Conservation (phyloP, 805 yeast species). For the Debaryomyces prosopidis region DNA sequence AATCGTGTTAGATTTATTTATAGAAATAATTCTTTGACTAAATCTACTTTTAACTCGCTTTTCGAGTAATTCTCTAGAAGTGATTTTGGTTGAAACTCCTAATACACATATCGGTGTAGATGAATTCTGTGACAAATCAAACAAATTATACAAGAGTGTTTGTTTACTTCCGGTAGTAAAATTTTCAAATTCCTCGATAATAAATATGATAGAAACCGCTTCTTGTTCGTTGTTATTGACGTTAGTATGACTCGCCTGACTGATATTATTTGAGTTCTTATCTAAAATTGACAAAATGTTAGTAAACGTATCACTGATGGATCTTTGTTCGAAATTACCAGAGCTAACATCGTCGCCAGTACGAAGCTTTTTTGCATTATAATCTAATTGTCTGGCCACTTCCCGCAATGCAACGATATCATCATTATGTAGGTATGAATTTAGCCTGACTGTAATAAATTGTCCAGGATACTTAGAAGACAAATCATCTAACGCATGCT, state of each 20-base stretch:
- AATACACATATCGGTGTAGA: conserved; percentile 75
- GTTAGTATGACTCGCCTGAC: conserved; percentile 3
- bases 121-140: conserved; percentile 78
- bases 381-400: conserved; percentile 81
- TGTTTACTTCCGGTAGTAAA: conserved; percentile 76
- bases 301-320: conserved; percentile 61
- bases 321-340: conserved; percentile 47
- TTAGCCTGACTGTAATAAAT: conserved; percentile 62
- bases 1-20: conserved; percentile 50
- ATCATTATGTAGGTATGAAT: conserved; percentile 71
- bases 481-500: conserved; percentile 54
- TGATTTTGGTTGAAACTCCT: conserved; percentile 75
- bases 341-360: conserved; percentile 9
- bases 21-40: conserved; percentile 70
- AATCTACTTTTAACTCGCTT: conserved; percentile 90
- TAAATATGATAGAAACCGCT: conserved; percentile 63
- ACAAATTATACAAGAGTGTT: conserved; percentile 80
- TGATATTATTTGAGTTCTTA: conserved; percentile 17
- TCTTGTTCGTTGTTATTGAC: conserved; percentile 9
- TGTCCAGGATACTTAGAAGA: conserved; percentile 41
- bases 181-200: conserved; percentile 83
- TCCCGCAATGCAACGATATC: conserved; percentile 81
- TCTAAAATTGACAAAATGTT: conserved; percentile 57
- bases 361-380: conserved; percentile 14
- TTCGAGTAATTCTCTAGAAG: conserved; percentile 78